Evolutionary conservation across 345 rosid species (phyloP).

Genomic region (Hypericum androsaemum): DNA sequence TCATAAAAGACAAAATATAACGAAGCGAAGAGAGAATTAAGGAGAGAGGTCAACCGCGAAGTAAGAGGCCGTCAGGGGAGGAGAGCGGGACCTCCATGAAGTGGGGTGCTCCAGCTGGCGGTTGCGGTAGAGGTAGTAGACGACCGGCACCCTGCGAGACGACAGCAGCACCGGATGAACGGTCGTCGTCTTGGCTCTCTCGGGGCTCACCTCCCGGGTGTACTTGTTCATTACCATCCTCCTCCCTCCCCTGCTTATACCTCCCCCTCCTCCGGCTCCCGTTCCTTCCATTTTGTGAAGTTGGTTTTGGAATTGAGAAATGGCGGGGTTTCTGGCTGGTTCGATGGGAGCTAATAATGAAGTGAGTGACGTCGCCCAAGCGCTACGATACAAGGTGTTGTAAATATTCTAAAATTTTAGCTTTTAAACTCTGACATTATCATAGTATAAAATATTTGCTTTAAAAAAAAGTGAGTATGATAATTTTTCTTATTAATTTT

Average conservation of each 20-base stretch:
- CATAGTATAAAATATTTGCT: no score
- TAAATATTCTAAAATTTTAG: no score
- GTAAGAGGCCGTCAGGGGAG: constrained; percentile 64
- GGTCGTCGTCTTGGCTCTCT: constrained; percentile 80
- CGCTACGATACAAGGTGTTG: no score
- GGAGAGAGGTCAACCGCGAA: constrained; percentile 41
- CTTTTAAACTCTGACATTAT: no score
- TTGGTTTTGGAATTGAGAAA: no score
- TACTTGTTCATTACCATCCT: constrained; percentile 44
- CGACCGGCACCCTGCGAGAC: constrained; percentile 56
- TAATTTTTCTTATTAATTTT: neutral
- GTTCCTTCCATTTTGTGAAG: no score
- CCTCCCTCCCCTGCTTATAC: constrained; percentile 53
- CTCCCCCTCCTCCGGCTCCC: no score
- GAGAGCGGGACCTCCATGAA: constrained; percentile 84
- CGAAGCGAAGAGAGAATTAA: neutral
- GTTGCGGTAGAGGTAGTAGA: constrained; percentile 80
- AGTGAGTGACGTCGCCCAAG: no score
- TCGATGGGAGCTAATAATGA: no score
- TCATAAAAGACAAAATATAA: neutral
- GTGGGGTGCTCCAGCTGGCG: constrained; percentile 98
- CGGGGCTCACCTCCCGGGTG: constrained; percentile 70
- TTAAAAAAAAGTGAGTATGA: no score
- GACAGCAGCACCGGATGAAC: no score
- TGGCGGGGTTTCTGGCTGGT: no score